Evolutionary conservation across 768 basidiomycete species (phyloP).

Genomic region (Arthromyces matolae): DNA sequence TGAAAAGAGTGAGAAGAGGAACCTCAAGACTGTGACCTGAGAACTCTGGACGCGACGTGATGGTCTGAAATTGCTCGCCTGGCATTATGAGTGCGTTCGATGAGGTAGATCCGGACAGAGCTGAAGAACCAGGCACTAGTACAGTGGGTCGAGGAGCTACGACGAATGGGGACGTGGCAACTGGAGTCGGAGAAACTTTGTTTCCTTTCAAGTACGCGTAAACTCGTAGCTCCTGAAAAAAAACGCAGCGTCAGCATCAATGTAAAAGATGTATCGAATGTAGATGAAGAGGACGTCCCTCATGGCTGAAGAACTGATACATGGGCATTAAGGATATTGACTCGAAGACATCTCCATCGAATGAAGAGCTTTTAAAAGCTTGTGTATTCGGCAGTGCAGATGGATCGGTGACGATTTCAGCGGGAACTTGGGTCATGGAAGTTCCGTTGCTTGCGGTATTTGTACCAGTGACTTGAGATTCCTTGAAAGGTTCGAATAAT

Average conservation of each 20-base stretch:
- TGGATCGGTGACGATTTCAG: constrained; percentile 22
- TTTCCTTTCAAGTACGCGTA: constrained; percentile 39
- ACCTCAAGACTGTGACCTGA: constrained; percentile 51
- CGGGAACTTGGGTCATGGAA: too few relatives aligned
- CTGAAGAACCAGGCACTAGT: too few relatives aligned
- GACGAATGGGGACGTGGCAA: constrained; percentile 25
- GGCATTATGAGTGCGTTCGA: constrained; percentile 12
- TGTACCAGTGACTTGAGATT: neutral
- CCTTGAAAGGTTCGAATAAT: constrained; percentile 42
- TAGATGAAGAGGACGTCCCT: too few relatives aligned
- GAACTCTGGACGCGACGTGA: constrained; percentile 34
- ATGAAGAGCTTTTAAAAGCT: constrained; percentile 14
- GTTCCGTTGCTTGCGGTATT: constrained; percentile 4
- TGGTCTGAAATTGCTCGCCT: constrained; percentile 32
- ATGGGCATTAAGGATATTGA: constrained; percentile 35
- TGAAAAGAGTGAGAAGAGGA: neutral
- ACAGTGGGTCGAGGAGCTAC: neutral
- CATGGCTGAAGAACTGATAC: constrained; percentile 35
- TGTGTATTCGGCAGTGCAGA: constrained; percentile 20
- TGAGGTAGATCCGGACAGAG: neutral
- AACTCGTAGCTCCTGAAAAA: constrained; percentile 39
- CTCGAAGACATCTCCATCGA: constrained; percentile 28
- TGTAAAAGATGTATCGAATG: neutral
- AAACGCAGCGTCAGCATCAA: neutral
- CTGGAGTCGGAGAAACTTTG: constrained; percentile 25